Conservation (phyloP, 2,329 filamentous ascomycete species). For the Aspergillus persii region DNA sequence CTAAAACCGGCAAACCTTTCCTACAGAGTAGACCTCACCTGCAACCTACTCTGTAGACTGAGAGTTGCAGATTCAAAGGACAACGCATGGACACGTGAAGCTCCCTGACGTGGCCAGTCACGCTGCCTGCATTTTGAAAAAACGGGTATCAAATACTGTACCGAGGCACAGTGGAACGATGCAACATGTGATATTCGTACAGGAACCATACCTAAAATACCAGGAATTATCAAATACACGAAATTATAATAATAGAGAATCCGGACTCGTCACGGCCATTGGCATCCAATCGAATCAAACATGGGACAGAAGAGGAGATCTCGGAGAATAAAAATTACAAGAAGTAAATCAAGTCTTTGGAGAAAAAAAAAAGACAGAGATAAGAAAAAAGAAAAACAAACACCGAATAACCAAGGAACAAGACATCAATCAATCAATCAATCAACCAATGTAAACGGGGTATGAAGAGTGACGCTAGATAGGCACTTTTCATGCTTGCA, state of each 20-base stretch:
- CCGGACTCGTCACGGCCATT: background rate
- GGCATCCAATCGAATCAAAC: background rate
- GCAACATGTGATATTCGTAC: background rate
- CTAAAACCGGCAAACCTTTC: no score
- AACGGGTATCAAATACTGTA: no score
- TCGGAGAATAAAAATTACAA: background rate
- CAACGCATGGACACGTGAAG: no score
- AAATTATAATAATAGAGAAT: background rate
- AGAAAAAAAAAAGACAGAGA: background rate
- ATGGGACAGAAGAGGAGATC: no score
- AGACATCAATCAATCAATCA: background rate
- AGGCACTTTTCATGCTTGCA: constrained; percentile 7
- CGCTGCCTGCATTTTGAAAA: no score
- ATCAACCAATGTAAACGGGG: background rate
- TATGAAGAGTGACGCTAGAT: background rate
- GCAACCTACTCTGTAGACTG: no score
- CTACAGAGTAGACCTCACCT: no score
- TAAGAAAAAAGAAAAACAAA: background rate
- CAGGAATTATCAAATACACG: background rate
- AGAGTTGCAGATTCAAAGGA: no score
- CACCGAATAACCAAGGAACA: background rate
- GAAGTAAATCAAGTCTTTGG: background rate
- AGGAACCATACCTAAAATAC: background rate
- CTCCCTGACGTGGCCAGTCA: no score
- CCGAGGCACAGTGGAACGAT: no score